Percentiles rank a stretch among this genome's conserved stretches.
Evolutionary conservation across 2,329 filamentous ascomycete species (phyloP).

Genomic region (Apiospora koreana): DNA sequence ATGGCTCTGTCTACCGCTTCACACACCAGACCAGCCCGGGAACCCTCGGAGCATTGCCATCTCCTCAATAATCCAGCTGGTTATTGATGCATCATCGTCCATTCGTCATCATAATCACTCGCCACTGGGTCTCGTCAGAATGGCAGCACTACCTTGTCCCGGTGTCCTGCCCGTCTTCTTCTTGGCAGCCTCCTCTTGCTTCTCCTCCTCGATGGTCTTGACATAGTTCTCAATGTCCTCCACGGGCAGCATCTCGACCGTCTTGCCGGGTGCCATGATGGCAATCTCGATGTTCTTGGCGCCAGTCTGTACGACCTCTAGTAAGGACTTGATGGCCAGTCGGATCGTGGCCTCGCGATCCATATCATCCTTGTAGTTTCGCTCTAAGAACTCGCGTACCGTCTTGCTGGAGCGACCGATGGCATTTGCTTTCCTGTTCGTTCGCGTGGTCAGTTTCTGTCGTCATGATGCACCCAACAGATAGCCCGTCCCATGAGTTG

Average conservation of each 20-base stretch:
- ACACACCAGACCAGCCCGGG: background rate
- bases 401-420: constrained; percentile 99
- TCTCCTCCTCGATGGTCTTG: constrained; percentile 98
- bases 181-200: constrained; percentile 97
- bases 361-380: constrained; percentile 99
- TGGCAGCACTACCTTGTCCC: constrained; percentile 70
- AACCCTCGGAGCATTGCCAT: background rate
- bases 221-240: constrained; percentile 97
- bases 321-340: constrained; percentile 93
- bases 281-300: constrained; percentile 99
- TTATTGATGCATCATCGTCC: constrained; percentile 23
- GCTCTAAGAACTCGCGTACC: constrained; percentile 95
- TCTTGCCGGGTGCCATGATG: constrained; percentile 91
- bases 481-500: too few relatives aligned
- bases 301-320: constrained; percentile 97
- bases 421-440: constrained; percentile 91
- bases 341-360: constrained; percentile 94
- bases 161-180: constrained; percentile 83
- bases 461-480: background rate
- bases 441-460: constrained; percentile 15
- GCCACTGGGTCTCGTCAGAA: constrained; percentile 63
- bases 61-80: background rate
- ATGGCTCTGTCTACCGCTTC: constrained; percentile 12
- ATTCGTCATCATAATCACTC: background rate
- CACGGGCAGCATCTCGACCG: constrained; percentile 88